Conservation (phyloP, 2,329 filamentous ascomycete species). For the Xylaria sp. region DNA sequence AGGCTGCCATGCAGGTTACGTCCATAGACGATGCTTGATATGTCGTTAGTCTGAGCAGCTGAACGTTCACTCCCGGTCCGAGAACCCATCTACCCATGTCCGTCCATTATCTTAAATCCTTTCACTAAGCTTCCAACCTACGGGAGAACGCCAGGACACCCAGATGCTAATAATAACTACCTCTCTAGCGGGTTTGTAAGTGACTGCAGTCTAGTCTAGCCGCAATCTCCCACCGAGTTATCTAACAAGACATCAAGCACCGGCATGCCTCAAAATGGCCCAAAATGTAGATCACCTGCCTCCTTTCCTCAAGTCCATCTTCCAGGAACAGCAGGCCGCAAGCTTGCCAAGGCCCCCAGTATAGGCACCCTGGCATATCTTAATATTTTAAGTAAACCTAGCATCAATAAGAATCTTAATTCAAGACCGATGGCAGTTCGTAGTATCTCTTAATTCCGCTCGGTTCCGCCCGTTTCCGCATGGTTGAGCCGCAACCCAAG, state of each 20-base stretch:
- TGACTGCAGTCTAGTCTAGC: no score
- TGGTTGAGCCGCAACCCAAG: background rate
- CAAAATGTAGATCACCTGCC: conserved; percentile 11
- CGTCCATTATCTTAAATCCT: background rate
- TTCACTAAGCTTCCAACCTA: background rate
- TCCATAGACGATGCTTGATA: conserved; percentile 12
- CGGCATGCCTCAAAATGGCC: background rate
- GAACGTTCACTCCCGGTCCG: background rate
- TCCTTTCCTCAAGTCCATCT: background rate
- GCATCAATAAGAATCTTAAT: background rate
- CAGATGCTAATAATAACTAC: conserved; percentile 4
- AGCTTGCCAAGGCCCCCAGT: conserved; percentile 10
- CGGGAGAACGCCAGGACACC: no score
- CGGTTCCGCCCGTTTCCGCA: background rate
- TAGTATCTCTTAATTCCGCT: background rate
- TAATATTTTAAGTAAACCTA: background rate
- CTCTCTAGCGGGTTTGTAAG: background rate
- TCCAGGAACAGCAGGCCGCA: conserved; percentile 14
- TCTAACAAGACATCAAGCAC: no score
- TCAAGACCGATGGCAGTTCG: no score
- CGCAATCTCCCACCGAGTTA: no score
- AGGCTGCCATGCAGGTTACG: conserved; percentile 9
- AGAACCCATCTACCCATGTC: background rate
- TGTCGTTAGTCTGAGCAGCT: conserved; percentile 21
- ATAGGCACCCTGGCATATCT: background rate